Conservation (phyloP, 306 rosid species). For the Lathyrus sativus region DNA sequence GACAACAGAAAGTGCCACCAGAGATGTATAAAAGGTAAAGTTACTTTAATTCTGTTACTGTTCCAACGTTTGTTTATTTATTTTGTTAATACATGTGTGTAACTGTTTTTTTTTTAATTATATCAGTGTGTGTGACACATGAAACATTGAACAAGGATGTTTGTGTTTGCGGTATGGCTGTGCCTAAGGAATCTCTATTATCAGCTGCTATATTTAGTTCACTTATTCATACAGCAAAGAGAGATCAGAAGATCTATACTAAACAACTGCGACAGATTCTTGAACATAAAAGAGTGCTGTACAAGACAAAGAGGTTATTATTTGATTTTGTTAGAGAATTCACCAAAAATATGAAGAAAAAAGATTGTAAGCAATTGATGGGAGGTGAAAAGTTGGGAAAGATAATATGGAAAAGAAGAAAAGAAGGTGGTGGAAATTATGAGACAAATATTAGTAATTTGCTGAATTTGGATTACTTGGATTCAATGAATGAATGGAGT, state of each 20-base stretch:
- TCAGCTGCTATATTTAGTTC: slow-evolving; percentile 64
- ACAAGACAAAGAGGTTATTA: slow-evolving; percentile 61
- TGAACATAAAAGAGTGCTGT: slow-evolving; percentile 48
- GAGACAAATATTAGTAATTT: slow-evolving; percentile 37
- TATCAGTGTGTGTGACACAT: slow-evolving; percentile 33
- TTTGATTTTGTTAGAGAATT: slow-evolving; percentile 75
- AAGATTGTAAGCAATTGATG: slow-evolving; percentile 36
- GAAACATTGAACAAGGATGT: slow-evolving; percentile 38
- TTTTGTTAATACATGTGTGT: background rate
- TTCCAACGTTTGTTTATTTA: background rate
- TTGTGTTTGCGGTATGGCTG: slow-evolving; percentile 34
- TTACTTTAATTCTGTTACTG: background rate
- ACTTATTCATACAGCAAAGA: slow-evolving; percentile 46
- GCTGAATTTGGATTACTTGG: slow-evolving; percentile 45
- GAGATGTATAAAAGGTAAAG: slow-evolving; percentile 42
- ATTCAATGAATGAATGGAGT: slow-evolving; percentile 57
- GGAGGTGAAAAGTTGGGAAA: slow-evolving; percentile 56
- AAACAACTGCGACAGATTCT: slow-evolving; percentile 44
- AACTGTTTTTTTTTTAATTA: background rate
- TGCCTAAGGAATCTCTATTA: slow-evolving; percentile 51
- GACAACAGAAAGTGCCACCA: slow-evolving; percentile 39
- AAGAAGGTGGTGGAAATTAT: slow-evolving; percentile 31
- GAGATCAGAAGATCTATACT: slow-evolving; percentile 1
- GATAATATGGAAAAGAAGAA: slow-evolving; percentile 49
- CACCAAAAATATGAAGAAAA: slow-evolving; percentile 38